A percentile compares a stretch with the other conserved stretches of the same genome.
These are phyloP conservation scores for Linnemannia schmuckeri DNA, from an alignment of 192 early-diverging fungal species.

Conservation along the genomic window DNA sequence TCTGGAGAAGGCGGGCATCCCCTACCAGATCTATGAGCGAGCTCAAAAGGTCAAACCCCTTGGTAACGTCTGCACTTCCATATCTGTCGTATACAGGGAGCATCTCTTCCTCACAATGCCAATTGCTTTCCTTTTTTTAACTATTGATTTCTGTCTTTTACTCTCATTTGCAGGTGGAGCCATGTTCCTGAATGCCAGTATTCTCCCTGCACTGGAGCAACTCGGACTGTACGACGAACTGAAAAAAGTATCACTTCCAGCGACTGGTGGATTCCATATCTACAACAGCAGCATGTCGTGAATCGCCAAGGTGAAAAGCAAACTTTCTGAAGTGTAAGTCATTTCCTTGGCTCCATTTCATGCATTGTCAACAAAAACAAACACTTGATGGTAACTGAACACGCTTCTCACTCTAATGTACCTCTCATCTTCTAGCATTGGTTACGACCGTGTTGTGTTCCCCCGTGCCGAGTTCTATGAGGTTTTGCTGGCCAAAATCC, in stretches of 20 bases:
- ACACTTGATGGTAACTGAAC: too few relatives aligned
- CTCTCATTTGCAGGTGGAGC: too few relatives aligned
- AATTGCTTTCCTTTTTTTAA: background rate
- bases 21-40: conserved; percentile 24
- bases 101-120: too few relatives aligned
- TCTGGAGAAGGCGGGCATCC: conserved; percentile 9
- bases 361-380: too few relatives aligned
- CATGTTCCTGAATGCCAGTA: background rate
- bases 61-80: background rate
- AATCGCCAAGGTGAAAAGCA: background rate
- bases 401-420: too few relatives aligned
- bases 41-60: conserved; percentile 15
- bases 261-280: background rate
- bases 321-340: background rate
- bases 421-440: background rate
- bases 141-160: too few relatives aligned
- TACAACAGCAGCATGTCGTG: background rate
- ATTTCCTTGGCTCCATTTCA: too few relatives aligned
- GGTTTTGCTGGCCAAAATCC: conserved; percentile 12
- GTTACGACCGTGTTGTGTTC: conserved; percentile 10
- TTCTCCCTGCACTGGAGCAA: background rate
- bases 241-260: background rate
- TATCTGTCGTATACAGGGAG: background rate
- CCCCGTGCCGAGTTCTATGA: conserved; percentile 8
- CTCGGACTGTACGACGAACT: background rate